Evolutionary conservation across 2,329 filamentous ascomycete genomes (phyloP), one percentile per base, ranked within the genome.

Genomic region (Sordariomycetes sp.): DNA sequence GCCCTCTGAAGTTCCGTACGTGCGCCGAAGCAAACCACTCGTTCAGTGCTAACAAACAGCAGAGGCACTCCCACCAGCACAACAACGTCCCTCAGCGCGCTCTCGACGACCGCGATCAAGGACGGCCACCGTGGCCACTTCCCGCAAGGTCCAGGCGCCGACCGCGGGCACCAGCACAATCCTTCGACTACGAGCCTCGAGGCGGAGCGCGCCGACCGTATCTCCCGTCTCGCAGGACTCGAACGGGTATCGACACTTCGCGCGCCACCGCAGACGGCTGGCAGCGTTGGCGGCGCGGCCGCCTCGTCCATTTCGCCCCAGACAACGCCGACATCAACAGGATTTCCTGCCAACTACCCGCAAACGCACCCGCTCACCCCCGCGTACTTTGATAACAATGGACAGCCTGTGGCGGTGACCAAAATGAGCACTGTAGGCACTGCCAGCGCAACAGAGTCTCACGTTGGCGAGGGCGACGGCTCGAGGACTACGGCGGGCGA

Each of bases 61-160:
- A 94, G 86, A 43, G 88, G 90, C 50, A 96, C 90, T 3, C 90
- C 90, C 4, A 95, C 92, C 44, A 94, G 86, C 45, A 82, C 84
- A 26, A 93, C 86, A 4, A 95, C 88, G 10, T 93, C 87, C 33
- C 80, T 96, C 50, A 94, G 86, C 18, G 81, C 87, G 26, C 73
- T 96, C 31, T 94, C 86, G 12, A 95, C 90, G 14, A 92, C 86
- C 10, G 90, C 90, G 33, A 94, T 94, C 69, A 94, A 95, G 61
- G 90, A 96, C 54, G 90, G 90, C 47, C 86, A 95, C 52, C 84
- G 86, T 40, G 90, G 90, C 42, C 78, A 87, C 52, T 70, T 81
- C 19, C 75, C 78, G 19, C 71, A 79, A 36, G 61, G 68, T 37
- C 21, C 39, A 16, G 52, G 52, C 8, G 47, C 58, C 38, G 67